phyloP scores from a whole-genome alignment of 352 stramenopile species.

The Globisporangium nunn region DNA sequence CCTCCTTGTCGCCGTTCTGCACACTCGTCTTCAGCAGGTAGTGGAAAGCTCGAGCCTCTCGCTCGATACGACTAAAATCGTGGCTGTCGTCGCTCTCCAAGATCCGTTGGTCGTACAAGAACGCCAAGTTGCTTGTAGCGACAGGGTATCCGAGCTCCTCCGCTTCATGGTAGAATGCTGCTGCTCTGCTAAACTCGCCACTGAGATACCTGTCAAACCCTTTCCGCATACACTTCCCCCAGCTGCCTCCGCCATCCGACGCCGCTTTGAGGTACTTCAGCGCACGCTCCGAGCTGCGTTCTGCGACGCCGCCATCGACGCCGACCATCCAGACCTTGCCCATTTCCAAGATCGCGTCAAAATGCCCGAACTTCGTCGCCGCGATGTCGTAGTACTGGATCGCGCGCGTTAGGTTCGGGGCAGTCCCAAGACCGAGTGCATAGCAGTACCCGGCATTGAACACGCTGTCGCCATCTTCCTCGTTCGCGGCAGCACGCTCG shows the following conservation, averaged over 20 bases:
- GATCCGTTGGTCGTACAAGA: conserved; percentile 62
- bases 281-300: conserved; percentile 19
- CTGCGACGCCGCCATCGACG: conserved; percentile 12
- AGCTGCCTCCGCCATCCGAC: conserved; percentile 55
- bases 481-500: conserved; percentile 62
- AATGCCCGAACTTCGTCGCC: conserved; percentile 74
- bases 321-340: conserved; percentile 49
- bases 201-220: conserved; percentile 61
- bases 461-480: conserved; percentile 82
- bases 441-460: conserved; percentile 88
- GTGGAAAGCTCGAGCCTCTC: conserved; percentile 26
- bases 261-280: conserved; percentile 53
- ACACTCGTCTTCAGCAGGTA: conserved; percentile 31
- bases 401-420: conserved; percentile 41
- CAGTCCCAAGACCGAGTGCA: conserved; percentile 49
- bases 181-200: conserved; percentile 33
- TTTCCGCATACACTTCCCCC: conserved; percentile 40
- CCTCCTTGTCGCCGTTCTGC: conserved; percentile 46
- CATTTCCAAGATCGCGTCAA: conserved; percentile 75
- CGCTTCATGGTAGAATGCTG: conserved; percentile 59
- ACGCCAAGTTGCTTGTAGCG: conserved; percentile 69
- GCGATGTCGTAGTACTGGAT: conserved; percentile 58
- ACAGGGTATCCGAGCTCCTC: conserved; percentile 49
- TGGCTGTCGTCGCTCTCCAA: conserved; percentile 11
- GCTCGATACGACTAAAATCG: background rate